Evolutionary conservation across 176 grass and related monocot species (phyloP).

Genomic region (Hordeum marinum): DNA sequence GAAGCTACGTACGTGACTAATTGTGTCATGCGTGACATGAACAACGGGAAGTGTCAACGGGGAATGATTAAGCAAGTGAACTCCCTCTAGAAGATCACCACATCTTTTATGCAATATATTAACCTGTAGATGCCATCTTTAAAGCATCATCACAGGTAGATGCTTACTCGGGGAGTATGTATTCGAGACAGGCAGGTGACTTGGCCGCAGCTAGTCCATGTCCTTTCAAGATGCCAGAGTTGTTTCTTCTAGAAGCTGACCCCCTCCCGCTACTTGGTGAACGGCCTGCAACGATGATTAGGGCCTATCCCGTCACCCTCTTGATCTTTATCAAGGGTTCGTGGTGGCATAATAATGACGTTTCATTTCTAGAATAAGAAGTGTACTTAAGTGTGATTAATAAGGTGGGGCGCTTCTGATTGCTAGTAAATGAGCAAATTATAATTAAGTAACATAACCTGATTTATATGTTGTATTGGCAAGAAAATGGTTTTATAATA

Average conservation of each 20-base stretch:
- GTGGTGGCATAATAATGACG: background rate
- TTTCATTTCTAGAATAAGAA: background rate
- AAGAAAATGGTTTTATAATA: background rate
- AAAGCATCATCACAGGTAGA: slow-evolving; percentile 1
- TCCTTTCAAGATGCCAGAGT: background rate
- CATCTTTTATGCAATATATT: background rate
- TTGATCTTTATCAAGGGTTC: no score
- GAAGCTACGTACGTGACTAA: background rate
- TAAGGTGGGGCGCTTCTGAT: background rate
- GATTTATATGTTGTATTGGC: background rate
- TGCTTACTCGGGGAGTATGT: background rate
- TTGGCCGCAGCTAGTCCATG: slow-evolving; percentile 9
- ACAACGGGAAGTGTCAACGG: slow-evolving; percentile 1
- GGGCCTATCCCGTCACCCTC: no score
- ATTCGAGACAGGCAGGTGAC: slow-evolving; percentile 9
- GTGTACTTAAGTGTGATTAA: background rate
- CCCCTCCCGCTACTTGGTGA: background rate
- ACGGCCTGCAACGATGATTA: background rate
- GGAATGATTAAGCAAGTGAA: background rate
- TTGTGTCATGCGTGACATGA: slow-evolving; percentile 24
- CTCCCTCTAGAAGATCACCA: background rate
- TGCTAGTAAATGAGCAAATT: background rate
- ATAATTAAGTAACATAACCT: background rate
- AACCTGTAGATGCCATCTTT: background rate
- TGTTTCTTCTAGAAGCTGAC: slow-evolving; percentile 30